phyloP scores from a whole-genome alignment of 2,329 filamentous ascomycete genomes.

The Colletotrichum paranaense region DNA sequence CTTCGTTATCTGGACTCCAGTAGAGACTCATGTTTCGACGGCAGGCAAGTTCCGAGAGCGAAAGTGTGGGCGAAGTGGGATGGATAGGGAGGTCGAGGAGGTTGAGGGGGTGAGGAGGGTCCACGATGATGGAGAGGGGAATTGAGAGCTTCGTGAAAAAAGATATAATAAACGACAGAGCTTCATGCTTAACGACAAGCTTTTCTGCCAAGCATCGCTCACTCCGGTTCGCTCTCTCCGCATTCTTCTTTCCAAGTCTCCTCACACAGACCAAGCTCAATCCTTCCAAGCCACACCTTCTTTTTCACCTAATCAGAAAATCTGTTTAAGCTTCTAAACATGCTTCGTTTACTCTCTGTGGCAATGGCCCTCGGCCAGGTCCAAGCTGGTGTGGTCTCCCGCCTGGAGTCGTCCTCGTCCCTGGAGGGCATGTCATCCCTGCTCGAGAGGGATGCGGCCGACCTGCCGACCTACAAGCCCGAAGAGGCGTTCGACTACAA shows the following conservation, averaged over 20 bases:
- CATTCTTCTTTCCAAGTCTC: background rate
- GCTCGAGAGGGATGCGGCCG: background rate
- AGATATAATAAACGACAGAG: slow-evolving; percentile 7
- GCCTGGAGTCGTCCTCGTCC: background rate
- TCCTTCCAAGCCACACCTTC: background rate
- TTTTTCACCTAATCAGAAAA: background rate
- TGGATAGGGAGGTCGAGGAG: background rate
- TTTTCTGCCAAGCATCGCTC: background rate
- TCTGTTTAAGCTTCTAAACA: background rate
- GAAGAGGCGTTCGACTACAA: background rate
- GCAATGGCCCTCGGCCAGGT: slow-evolving; percentile 5
- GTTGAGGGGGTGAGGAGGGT: background rate
- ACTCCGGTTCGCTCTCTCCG: background rate
- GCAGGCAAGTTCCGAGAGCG: background rate
- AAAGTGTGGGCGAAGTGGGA: background rate
- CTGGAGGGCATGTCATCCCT: background rate
- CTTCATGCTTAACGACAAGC: background rate
- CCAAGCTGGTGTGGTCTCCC: background rate
- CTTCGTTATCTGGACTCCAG: background rate
- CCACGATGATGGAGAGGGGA: background rate
- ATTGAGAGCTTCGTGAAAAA: background rate
- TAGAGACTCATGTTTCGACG: background rate
- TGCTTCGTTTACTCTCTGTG: slow-evolving; percentile 6
- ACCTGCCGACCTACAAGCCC: background rate
- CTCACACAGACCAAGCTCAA: background rate